These are phyloP conservation scores for Triangularia verruculosa DNA, from an alignment of 2,329 filamentous ascomycete genomes.

Conservation along the genomic window DNA sequence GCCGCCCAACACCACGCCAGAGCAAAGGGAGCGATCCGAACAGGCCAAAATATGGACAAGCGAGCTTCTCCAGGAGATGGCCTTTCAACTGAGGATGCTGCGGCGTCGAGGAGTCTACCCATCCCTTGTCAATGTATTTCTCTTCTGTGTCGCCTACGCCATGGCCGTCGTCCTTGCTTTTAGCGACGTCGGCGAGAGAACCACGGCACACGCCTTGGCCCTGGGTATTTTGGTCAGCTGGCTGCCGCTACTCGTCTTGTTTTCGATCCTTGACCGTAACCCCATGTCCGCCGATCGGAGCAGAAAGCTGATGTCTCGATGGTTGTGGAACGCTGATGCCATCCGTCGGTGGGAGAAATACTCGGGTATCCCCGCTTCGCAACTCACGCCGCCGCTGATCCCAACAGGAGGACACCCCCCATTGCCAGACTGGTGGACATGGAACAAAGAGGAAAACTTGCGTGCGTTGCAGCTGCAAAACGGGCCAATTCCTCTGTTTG, in stretches of 20 bases:
- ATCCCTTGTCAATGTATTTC: conserved; percentile 39
- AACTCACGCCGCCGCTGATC: neutral
- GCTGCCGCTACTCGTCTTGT: conserved; percentile 44
- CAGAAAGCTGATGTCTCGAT: conserved; percentile 18
- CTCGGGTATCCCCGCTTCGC: neutral
- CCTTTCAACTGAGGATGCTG: conserved; percentile 39
- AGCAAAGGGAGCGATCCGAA: neutral
- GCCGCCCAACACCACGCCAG: neutral
- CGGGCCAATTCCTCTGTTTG: neutral
- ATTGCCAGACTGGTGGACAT: conserved; percentile 1
- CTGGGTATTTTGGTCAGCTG: conserved; percentile 43
- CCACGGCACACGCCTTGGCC: conserved; percentile 43
- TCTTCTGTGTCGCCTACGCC: conserved; percentile 38
- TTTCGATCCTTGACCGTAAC: conserved; percentile 45
- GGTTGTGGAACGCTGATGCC: conserved; percentile 20
- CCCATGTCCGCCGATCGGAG: conserved; percentile 31
- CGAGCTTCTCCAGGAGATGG: conserved; percentile 30
- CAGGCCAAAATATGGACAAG: neutral
- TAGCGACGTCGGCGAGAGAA: conserved; percentile 35
- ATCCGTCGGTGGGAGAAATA: conserved; percentile 7
- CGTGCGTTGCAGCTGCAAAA: neutral
- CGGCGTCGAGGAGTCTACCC: conserved; percentile 39
- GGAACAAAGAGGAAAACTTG: conserved; percentile 36
- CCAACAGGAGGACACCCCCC: neutral
- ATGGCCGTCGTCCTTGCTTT: conserved; percentile 32